Evolutionary conservation across 1,139 yeast genomes (phyloP).

Genomic region (Zygosaccharomyces sapae): DNA sequence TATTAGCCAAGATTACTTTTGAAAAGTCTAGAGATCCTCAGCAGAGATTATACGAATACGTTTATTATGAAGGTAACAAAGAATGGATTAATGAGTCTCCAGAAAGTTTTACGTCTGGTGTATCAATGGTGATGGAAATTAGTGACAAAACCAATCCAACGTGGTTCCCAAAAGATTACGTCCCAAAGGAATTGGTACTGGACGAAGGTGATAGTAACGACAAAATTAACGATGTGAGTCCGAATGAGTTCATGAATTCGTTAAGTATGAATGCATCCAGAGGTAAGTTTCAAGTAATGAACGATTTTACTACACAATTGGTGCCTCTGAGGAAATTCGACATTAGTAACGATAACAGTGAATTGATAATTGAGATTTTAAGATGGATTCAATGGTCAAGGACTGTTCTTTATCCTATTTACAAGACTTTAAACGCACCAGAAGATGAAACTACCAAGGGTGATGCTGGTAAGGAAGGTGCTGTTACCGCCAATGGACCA

Average conservation of each 20-base stretch:
- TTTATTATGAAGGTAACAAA: constrained; percentile 22
- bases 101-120: constrained; percentile 29
- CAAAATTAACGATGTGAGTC: constrained; percentile 2
- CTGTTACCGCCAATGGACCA: not conserved
- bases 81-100: constrained; percentile 33
- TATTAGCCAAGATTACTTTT: constrained; percentile 26
- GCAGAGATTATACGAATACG: constrained; percentile 30
- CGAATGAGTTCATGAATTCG: constrained; percentile 1
- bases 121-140: constrained; percentile 28
- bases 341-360: constrained; percentile 32
- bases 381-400: constrained; percentile 34
- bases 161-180: constrained; percentile 30
- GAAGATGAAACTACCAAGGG: constrained; percentile 1
- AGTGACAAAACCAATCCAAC: constrained; percentile 11
- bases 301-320: constrained; percentile 32
- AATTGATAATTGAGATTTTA: constrained; percentile 27
- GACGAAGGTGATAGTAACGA: constrained; percentile 3
- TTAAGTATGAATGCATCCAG: constrained; percentile 6
- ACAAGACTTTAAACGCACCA: constrained; percentile 13
- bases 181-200: constrained; percentile 27
- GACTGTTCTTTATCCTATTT: constrained; percentile 21
- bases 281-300: constrained; percentile 22
- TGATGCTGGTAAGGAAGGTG: constrained; percentile 1
- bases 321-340: constrained; percentile 25
- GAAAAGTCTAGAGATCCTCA: constrained; percentile 24